These are phyloP conservation scores for Ustilago lituana DNA, from an alignment of 1,284 basidiomycete genomes.

Conservation along the genomic window DNA sequence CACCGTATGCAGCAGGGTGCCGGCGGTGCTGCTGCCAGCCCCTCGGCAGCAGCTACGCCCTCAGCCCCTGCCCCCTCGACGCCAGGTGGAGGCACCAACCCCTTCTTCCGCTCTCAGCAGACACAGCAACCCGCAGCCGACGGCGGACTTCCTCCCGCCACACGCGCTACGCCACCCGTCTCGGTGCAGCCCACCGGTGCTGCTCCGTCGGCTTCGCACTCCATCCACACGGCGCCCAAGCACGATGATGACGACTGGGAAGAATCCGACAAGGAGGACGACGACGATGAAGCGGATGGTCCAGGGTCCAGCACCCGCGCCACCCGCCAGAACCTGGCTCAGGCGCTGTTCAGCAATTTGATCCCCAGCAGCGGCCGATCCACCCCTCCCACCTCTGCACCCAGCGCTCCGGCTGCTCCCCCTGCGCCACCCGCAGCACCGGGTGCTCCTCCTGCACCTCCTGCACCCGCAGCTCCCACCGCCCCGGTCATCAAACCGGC, in stretches of 20 bases:
- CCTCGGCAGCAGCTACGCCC: conserved; percentile 15
- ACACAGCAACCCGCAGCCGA: conserved; percentile 13
- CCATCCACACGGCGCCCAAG: conserved; percentile 53
- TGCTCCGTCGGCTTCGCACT: conserved; percentile 29
- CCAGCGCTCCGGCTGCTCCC: conserved; percentile 39
- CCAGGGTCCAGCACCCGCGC: conserved; percentile 61
- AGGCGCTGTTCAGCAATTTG: conserved; percentile 63
- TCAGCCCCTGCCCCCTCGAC: conserved; percentile 27
- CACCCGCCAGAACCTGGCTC: conserved; percentile 64
- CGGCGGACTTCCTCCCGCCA: conserved; percentile 38
- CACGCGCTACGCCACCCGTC: conserved; percentile 43
- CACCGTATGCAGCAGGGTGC: conserved; percentile 57
- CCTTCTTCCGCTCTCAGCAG: conserved; percentile 57
- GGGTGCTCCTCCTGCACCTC: conserved; percentile 61
- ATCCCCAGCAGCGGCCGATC: conserved; percentile 55
- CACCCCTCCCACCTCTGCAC: conserved; percentile 47
- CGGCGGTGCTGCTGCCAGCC: conserved; percentile 21
- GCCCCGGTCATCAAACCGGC: conserved; percentile 57
- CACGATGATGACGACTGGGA: conserved; percentile 65
- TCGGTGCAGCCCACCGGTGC: conserved; percentile 46
- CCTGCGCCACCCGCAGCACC: conserved; percentile 61
- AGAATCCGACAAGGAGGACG: conserved; percentile 61
- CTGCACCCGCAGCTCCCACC: conserved; percentile 63
- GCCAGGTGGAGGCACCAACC: conserved; percentile 52
- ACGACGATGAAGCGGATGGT: conserved; percentile 64